Evolutionary conservation across 306 rosid species (phyloP).

Genomic region (Gastrolobium bilobum): DNA sequence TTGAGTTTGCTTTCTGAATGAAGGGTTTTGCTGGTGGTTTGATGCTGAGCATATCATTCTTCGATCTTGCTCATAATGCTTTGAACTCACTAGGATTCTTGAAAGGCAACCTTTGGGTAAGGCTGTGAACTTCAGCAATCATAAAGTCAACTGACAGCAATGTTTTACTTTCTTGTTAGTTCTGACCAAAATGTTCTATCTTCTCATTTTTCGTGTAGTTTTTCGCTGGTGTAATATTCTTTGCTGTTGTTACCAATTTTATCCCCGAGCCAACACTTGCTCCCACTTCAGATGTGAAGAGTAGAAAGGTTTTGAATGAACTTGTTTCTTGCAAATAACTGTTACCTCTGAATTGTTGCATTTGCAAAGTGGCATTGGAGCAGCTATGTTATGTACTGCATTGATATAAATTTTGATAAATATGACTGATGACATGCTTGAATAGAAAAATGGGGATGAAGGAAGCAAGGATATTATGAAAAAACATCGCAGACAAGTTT

Average conservation of each 20-base stretch:
- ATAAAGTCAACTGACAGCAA: background rate
- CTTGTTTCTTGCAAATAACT: slow-evolving; percentile 19
- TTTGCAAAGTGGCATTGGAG: slow-evolving; percentile 47
- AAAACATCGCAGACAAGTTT: slow-evolving; percentile 93
- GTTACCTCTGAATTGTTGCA: slow-evolving; percentile 30
- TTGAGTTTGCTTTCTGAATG: slow-evolving; percentile 4
- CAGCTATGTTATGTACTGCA: slow-evolving; percentile 37
- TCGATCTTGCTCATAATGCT: slow-evolving; percentile 98
- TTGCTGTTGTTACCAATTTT: slow-evolving; percentile 79
- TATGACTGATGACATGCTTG: slow-evolving; percentile 57
- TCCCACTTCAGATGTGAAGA: slow-evolving; percentile 69
- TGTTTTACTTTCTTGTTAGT: slow-evolving; percentile 30
- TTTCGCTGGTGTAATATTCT: slow-evolving; percentile 94
- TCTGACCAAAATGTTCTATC: slow-evolving; percentile 34
- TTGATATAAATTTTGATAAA: slow-evolving; percentile 50
- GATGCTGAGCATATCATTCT: slow-evolving; percentile 95
- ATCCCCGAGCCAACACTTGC: slow-evolving; percentile 90
- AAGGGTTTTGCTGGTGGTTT: slow-evolving; percentile 99
- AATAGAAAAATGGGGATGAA: slow-evolving; percentile 79
- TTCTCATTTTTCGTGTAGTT: slow-evolving; percentile 64
- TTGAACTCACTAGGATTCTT: slow-evolving; percentile 92
- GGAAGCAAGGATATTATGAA: slow-evolving; percentile 90
- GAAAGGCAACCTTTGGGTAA: slow-evolving; percentile 95
- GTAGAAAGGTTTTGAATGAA: slow-evolving; percentile 68
- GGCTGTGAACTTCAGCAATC: slow-evolving; percentile 33